These are phyloP conservation scores for Lasiosphaeria hispida DNA, from an alignment of 495 filamentous ascomycete species.

Conservation along the genomic window DNA sequence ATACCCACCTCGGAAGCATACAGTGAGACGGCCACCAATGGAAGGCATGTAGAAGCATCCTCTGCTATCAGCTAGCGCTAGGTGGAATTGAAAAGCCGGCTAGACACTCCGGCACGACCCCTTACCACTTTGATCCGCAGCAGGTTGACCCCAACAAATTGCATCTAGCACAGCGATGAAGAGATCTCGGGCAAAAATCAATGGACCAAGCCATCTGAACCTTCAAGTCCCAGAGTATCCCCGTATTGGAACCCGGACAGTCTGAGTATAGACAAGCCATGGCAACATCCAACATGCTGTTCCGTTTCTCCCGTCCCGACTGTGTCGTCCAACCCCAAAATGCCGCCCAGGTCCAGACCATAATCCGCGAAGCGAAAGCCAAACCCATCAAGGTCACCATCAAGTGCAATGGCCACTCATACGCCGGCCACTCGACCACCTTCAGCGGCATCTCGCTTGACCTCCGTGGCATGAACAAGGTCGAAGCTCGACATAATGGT, in stretches of 20 bases:
- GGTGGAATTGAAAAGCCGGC: too few species aligned
- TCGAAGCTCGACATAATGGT: constrained; percentile 16
- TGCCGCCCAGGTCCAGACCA: constrained; percentile 4
- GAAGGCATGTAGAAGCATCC: too few species aligned
- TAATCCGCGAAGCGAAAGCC: constrained; percentile 11
- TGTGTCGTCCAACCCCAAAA: constrained; percentile 27
- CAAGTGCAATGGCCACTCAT: constrained; percentile 24
- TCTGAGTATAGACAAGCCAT: neutral
- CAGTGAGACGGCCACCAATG: too few species aligned
- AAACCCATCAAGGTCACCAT: constrained; percentile 19
- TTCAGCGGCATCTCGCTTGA: constrained; percentile 23
- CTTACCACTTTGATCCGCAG: too few species aligned
- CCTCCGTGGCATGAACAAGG: constrained; percentile 17
- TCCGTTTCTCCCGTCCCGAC: constrained; percentile 18
- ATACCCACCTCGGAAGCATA: too few species aligned
- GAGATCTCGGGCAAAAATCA: too few species aligned
- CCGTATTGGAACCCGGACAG: neutral
- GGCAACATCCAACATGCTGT: constrained; percentile 26
- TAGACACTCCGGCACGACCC: too few species aligned
- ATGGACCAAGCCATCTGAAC: constrained; percentile 12
- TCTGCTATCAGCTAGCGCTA: too few species aligned
- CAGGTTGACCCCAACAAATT: too few species aligned
- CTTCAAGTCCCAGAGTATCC: neutral
- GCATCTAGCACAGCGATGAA: too few species aligned
- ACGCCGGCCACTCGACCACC: constrained; percentile 26